Conservation (phyloP, 208 protist genomes). For the Trypanosoma mega region DNA sequence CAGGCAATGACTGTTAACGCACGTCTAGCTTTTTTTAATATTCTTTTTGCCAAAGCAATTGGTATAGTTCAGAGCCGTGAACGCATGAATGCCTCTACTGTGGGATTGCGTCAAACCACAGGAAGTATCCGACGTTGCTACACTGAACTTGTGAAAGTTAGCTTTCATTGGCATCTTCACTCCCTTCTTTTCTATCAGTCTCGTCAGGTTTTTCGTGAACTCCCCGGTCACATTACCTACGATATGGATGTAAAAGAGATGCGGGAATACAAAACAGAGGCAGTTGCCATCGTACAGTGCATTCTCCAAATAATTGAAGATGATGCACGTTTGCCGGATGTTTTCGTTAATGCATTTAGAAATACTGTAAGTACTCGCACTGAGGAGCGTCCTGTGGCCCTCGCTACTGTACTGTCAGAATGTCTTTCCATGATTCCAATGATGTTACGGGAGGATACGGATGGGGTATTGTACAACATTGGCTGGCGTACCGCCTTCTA, state of each 20-base stretch:
- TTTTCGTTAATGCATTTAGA: slow-evolving; percentile 43
- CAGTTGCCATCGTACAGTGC: slow-evolving; percentile 54
- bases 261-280: slow-evolving; percentile 52
- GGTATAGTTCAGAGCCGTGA: slow-evolving; percentile 5
- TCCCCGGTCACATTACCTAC: slow-evolving; percentile 61
- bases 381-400: slow-evolving; percentile 15
- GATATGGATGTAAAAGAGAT: slow-evolving; percentile 65
- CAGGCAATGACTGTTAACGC: slow-evolving; percentile 54
- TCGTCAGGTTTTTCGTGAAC: slow-evolving; percentile 40
- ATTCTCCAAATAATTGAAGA: slow-evolving; percentile 58
- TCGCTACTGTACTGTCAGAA: slow-evolving; percentile 20
- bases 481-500: slow-evolving; percentile 67
- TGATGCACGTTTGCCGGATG: slow-evolving; percentile 47
- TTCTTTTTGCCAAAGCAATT: slow-evolving; percentile 68
- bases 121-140: slow-evolving; percentile 27
- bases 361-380: slow-evolving; percentile 25
- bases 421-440: slow-evolving; percentile 50
- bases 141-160: slow-evolving; percentile 51
- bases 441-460: slow-evolving; percentile 51
- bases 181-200: slow-evolving; percentile 79
- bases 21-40: slow-evolving; percentile 62
- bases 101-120: background rate
- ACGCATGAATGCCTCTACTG: background rate
- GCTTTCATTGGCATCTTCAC: slow-evolving; percentile 81
- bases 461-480: slow-evolving; percentile 51